Evolutionary conservation across 768 basidiomycete species (phyloP).

Genomic region (Boletus reticulatus): DNA sequence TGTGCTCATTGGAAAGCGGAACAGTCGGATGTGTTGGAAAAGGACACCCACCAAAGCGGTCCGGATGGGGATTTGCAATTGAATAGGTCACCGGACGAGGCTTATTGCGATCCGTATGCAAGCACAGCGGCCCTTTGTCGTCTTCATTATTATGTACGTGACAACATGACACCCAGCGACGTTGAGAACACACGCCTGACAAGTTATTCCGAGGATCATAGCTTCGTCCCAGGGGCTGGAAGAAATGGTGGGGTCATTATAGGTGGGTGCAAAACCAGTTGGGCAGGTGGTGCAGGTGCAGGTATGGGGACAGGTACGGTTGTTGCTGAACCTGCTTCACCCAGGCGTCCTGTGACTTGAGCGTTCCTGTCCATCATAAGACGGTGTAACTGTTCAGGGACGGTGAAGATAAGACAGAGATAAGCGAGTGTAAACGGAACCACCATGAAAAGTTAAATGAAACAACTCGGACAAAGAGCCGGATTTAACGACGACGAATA

Average conservation of each 20-base stretch:
- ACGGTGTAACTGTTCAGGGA: constrained; percentile 48
- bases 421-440: constrained; percentile 12
- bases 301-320: constrained; percentile 22
- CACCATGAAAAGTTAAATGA: constrained; percentile 5
- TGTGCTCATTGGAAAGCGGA: not conserved
- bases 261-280: constrained; percentile 26
- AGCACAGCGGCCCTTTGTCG: not conserved
- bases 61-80: not conserved
- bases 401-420: constrained; percentile 12
- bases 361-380: constrained; percentile 78
- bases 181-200: not conserved
- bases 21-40: not conserved
- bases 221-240: constrained; percentile 31
- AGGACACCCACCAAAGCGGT: not conserved
- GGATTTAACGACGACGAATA: not conserved
- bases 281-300: constrained; percentile 17
- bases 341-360: constrained; percentile 46
- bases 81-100: not conserved
- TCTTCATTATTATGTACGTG: constrained; percentile 23
- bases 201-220: constrained; percentile 13
- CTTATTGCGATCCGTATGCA: constrained; percentile 10
- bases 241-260: constrained; percentile 32
- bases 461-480: not conserved
- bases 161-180: not conserved
- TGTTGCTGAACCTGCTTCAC: constrained; percentile 19